phyloP scores from a whole-genome alignment of 1,284 basidiomycete genomes.

The Ganoderma multipileum region DNA sequence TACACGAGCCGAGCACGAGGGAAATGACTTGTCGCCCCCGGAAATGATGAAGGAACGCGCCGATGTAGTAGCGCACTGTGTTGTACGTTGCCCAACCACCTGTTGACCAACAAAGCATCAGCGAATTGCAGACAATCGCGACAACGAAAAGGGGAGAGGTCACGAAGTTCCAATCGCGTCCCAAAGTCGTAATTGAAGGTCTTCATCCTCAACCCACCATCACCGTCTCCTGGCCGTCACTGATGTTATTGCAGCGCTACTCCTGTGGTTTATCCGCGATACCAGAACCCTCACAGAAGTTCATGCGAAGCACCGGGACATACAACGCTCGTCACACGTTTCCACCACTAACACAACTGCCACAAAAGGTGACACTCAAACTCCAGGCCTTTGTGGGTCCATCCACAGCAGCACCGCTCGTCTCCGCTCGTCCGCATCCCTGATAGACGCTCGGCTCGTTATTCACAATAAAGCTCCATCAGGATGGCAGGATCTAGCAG shows the following conservation, averaged over 20 bases:
- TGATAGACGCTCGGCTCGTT: slow-evolving; percentile 5
- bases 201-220: background rate
- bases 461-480: background rate
- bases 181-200: background rate
- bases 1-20: slow-evolving; percentile 64
- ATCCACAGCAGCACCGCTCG: background rate
- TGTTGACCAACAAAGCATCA: slow-evolving; percentile 31
- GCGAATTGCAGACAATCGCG: background rate
- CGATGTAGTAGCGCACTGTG: slow-evolving; percentile 66
- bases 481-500: background rate
- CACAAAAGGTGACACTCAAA: slow-evolving; percentile 4
- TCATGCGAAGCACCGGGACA: background rate
- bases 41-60: slow-evolving; percentile 50
- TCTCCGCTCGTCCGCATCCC: slow-evolving; percentile 1
- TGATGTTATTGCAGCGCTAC: background rate
- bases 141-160: background rate
- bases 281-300: background rate
- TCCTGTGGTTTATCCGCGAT: background rate
- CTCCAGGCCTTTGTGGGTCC: slow-evolving; percentile 5
- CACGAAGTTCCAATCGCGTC: background rate
- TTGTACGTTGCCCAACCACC: slow-evolving; percentile 67
- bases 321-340: slow-evolving; percentile 4
- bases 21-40: slow-evolving; percentile 48
- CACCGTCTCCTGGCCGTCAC: background rate
- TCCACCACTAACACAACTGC: slow-evolving; percentile 5